Percentiles rank a stretch among this genome's conserved stretches.
Conservation (phyloP, 306 rosid genomes). For the Cicer pinnatifidum region DNA sequence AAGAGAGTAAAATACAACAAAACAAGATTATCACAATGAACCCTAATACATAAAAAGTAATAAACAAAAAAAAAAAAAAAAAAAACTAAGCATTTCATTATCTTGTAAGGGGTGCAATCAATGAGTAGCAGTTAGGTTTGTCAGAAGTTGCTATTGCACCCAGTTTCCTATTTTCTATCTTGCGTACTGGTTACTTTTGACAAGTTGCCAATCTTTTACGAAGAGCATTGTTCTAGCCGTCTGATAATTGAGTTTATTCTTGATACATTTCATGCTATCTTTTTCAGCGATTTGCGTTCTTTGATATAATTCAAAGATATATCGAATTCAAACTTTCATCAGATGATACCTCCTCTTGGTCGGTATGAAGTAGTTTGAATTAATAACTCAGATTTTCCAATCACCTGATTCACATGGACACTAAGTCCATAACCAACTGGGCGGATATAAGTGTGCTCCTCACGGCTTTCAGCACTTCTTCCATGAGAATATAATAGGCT, state of each 20-base stretch:
- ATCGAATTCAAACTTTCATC: slow-evolving; percentile 35
- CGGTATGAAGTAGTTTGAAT: slow-evolving; percentile 29
- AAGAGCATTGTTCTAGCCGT: slow-evolving; percentile 14
- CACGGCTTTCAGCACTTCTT: slow-evolving; percentile 19
- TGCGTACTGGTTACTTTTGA: not conserved
- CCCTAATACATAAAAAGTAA: not conserved
- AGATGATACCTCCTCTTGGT: slow-evolving; percentile 30
- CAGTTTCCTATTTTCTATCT: slow-evolving; percentile 14
- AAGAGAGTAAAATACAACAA: slow-evolving; percentile 1
- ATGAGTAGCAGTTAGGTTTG: slow-evolving; percentile 7
- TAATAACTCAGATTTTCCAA: slow-evolving; percentile 26
- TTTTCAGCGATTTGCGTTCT: slow-evolving; percentile 11
- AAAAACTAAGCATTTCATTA: not conserved
- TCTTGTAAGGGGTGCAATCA: slow-evolving; percentile 21
- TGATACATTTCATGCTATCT: slow-evolving; percentile 18
- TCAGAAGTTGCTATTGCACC: slow-evolving; percentile 21
- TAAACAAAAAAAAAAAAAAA: not conserved
- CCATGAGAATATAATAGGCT: slow-evolving; percentile 25
- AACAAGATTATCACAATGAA: not conserved
- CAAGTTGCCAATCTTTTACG: slow-evolving; percentile 3
- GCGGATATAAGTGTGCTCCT: slow-evolving; percentile 2
- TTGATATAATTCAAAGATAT: slow-evolving; percentile 23
- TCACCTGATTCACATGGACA: slow-evolving; percentile 32
- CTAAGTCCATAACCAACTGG: not conserved
- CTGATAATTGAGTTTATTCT: slow-evolving; percentile 19